These are phyloP conservation scores for Corniculantispora saksenae DNA, from an alignment of 2,329 filamentous ascomycete genomes.

Conservation along the genomic window DNA sequence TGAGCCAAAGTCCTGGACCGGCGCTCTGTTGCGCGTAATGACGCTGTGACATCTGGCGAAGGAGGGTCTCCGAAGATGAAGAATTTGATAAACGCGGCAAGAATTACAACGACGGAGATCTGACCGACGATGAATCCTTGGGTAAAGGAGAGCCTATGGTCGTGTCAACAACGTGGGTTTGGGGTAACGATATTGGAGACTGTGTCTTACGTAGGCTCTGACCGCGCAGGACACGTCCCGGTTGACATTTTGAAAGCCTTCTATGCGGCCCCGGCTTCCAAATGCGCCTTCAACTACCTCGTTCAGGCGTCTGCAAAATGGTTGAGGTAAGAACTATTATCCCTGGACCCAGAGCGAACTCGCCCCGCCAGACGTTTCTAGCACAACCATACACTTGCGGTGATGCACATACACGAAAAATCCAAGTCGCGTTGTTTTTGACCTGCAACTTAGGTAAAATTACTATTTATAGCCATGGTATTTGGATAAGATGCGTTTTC, in stretches of 20 bases:
- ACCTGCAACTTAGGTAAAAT: no score
- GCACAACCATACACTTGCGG: neutral
- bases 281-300: neutral
- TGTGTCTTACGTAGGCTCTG: conserved; percentile 50
- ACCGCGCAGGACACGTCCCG: conserved; percentile 43
- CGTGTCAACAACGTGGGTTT: conserved; percentile 3
- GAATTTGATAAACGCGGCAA: conserved; percentile 97
- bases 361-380: conserved; percentile 2
- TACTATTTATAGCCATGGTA: neutral
- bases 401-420: neutral
- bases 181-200: neutral
- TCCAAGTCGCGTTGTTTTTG: no score
- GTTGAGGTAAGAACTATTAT: conserved; percentile 20
- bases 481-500: neutral
- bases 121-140: conserved; percentile 93
- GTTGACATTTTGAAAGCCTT: conserved; percentile 35
- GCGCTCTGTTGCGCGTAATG: conserved; percentile 72
- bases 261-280: neutral
- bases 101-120: conserved; percentile 84
- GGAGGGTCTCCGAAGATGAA: conserved; percentile 98
- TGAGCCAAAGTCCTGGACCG: conserved; percentile 74
- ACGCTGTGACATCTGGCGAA: conserved; percentile 76
- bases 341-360: conserved; percentile 2
- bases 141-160: conserved; percentile 77
- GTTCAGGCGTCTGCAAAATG: neutral